Percentiles rank a stretch among this genome's conserved stretches.
Evolutionary conservation across 2,329 filamentous ascomycete genomes (phyloP).

Genomic region (Ophiocordyceps robertsii): DNA sequence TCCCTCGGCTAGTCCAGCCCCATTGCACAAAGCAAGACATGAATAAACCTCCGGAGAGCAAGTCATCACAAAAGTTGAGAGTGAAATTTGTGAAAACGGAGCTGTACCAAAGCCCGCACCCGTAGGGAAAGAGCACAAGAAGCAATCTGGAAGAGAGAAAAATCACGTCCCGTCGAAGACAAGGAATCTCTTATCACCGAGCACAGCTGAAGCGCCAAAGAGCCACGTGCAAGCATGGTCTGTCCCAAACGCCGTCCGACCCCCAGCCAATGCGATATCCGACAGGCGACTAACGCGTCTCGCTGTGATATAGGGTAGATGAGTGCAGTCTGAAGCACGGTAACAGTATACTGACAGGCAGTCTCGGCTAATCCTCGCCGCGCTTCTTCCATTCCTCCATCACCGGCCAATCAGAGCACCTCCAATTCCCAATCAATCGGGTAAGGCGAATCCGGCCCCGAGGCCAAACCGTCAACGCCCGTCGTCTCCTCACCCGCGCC

Average conservation of each 20-base stretch:
- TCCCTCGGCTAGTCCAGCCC: too few species aligned
- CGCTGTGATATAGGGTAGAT: neutral
- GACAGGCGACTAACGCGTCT: neutral
- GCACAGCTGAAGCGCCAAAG: too few species aligned
- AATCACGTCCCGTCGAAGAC: too few species aligned
- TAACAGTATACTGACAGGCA: too few species aligned
- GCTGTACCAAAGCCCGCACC: too few species aligned
- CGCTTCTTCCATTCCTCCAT: too few species aligned
- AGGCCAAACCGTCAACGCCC: neutral
- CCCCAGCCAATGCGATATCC: too few species aligned
- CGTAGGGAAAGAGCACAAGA: neutral
- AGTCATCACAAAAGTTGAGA: neutral
- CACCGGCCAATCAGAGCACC: slow-evolving; percentile 1
- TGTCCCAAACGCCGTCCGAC: too few species aligned
- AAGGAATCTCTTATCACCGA: too few species aligned
- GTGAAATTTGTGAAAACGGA: too few species aligned
- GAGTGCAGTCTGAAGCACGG: too few species aligned
- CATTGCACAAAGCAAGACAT: neutral
- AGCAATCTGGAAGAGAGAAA: neutral
- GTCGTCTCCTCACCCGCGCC: neutral
- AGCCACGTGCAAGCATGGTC: too few species aligned
- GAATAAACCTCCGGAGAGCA: neutral
- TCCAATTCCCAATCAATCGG: neutral
- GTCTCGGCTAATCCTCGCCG: slow-evolving; percentile 3
- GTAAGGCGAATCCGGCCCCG: slow-evolving; percentile 1